Base-by-base conservation (phyloP, 139 green algal species). In the Mesotaenium endlicherianum region DNA sequence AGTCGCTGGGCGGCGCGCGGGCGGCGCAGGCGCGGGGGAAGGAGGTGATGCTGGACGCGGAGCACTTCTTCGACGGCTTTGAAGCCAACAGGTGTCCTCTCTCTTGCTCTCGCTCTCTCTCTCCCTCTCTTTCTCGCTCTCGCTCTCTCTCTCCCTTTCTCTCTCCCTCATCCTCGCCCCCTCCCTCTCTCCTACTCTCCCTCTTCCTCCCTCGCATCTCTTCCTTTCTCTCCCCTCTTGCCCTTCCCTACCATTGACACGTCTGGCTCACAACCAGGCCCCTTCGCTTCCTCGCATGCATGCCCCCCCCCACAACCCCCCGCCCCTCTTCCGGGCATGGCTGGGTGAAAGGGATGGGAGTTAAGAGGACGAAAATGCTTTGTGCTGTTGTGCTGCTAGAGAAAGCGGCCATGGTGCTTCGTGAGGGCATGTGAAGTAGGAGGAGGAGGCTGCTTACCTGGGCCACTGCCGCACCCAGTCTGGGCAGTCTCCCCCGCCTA, bases 1-100 rank as follows among this genome's bases (percentile, higher is more conserved):
- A 49, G 4, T 78, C 11, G 34, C 36, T 78, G 70, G 34, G 70
- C 14, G 5, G 31, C 5, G 49, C 17, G 5, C 41, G 43, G 17
- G 11, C 41, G 60, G n/a, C 3, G 31, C 79, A 78, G 49, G 43
- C 2, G 30, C 14, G 14, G 6, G 81, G 86, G 16, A 81, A 71
- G 36, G 80, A 89, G 47, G 80, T 87, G 14, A 78, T 87, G 70
- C 47, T 83, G 1, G 82, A 88, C 47, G 70, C 77, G 31, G 81
- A 88, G 71, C 86, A 90, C 47, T 88, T 83, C 45, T 88, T 86
- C 40, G 77, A 86, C 39, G 76, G 83, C 58, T 86, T 59, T 50
- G n/a, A 14, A 6, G 57, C 81, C 16, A 84, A 87, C 55, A 34
- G 31, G 69, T 83, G 17, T 70, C 34, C 40, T 14, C 41, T 55